A percentile compares a stretch with the other conserved stretches of the same genome.
Conservation (phyloP, 2,329 filamentous ascomycete genomes). For the Talaromyces pinophilus region DNA sequence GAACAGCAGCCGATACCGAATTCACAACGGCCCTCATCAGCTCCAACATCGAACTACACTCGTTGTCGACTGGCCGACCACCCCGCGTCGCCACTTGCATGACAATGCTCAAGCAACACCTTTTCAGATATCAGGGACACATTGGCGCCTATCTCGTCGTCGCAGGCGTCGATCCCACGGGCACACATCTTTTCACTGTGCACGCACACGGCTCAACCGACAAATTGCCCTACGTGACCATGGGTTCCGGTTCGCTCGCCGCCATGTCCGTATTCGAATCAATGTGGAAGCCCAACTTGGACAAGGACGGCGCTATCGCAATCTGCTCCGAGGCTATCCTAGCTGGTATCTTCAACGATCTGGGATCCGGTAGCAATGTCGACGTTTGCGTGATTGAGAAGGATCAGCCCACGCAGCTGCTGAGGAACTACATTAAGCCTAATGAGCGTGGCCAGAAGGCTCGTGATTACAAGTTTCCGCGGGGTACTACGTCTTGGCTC, state of each 20-base stretch:
- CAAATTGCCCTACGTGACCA: constrained; percentile 98
- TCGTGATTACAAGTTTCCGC: constrained; percentile 85
- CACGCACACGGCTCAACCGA: constrained; percentile 98
- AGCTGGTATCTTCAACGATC: constrained; percentile 97
- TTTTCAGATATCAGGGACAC: constrained; percentile 97
- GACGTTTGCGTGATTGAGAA: constrained; percentile 94
- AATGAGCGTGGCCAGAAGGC: constrained; percentile 90
- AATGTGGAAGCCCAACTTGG: constrained; percentile 80
- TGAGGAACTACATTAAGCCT: constrained; percentile 90
- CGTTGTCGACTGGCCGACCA: constrained; percentile 92
- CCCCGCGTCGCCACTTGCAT: constrained; percentile 98
- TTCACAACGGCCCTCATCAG: constrained; percentile 99
- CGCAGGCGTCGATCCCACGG: constrained; percentile 93
- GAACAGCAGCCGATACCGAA: constrained; percentile 96
- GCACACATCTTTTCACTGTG: constrained; percentile 93
- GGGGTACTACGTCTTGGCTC: constrained; percentile 91
- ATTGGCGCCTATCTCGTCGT: constrained; percentile 98
- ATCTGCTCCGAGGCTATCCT: constrained; percentile 84
- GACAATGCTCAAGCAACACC: constrained; percentile 99
- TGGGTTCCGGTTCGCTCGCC: constrained; percentile 93
- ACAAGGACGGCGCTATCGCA: constrained; percentile 76
- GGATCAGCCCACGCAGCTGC: constrained; percentile 83
- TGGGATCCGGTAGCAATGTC: constrained; percentile 95
- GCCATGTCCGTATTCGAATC: constrained; percentile 99
- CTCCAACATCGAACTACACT: constrained; percentile 96